These are phyloP conservation scores for Penicillium angulare DNA, from an alignment of 495 filamentous ascomycete species.

Conservation along the genomic window DNA sequence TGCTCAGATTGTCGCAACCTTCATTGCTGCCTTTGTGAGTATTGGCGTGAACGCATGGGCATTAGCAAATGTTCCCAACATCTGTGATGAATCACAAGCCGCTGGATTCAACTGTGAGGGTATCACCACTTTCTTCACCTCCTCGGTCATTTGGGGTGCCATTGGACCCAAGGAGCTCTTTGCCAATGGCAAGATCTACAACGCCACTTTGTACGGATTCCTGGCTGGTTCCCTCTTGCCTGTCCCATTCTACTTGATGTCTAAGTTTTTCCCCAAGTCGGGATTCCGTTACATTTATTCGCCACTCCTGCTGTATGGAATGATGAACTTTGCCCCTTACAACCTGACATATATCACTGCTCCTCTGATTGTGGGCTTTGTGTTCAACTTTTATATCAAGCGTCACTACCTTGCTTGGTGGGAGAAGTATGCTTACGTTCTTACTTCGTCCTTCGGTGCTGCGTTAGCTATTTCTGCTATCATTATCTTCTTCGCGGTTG, in stretches of 20 bases:
- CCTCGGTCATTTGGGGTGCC: constrained; percentile 38
- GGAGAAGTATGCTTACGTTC: constrained; percentile 64
- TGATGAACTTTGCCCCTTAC: constrained; percentile 30
- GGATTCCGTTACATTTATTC: constrained; percentile 29
- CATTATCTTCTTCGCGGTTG: constrained; percentile 53
- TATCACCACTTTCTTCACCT: constrained; percentile 46
- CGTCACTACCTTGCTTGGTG: constrained; percentile 57
- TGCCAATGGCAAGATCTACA: constrained; percentile 29
- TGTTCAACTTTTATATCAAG: constrained; percentile 57
- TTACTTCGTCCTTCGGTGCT: constrained; percentile 57
- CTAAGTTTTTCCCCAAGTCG: constrained; percentile 27
- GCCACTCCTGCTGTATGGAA: constrained; percentile 33
- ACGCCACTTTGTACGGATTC: constrained; percentile 33
- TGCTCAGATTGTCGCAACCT: constrained; percentile 43
- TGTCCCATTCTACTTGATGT: constrained; percentile 30
- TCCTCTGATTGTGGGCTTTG: constrained; percentile 41
- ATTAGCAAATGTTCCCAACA: constrained; percentile 36
- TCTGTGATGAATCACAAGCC: constrained; percentile 35
- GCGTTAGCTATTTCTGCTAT: constrained; percentile 59
- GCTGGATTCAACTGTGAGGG: constrained; percentile 47
- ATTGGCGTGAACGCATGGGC: constrained; percentile 49
- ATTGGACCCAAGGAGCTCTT: constrained; percentile 37
- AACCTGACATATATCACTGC: constrained; percentile 42
- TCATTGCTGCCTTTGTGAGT: constrained; percentile 49
- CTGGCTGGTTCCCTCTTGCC: constrained; percentile 31